A percentile compares a stretch with the other conserved stretches of the same genome.
Conservation (phyloP, 2,329 filamentous ascomycete species). For the Coniochaeta sp. region DNA sequence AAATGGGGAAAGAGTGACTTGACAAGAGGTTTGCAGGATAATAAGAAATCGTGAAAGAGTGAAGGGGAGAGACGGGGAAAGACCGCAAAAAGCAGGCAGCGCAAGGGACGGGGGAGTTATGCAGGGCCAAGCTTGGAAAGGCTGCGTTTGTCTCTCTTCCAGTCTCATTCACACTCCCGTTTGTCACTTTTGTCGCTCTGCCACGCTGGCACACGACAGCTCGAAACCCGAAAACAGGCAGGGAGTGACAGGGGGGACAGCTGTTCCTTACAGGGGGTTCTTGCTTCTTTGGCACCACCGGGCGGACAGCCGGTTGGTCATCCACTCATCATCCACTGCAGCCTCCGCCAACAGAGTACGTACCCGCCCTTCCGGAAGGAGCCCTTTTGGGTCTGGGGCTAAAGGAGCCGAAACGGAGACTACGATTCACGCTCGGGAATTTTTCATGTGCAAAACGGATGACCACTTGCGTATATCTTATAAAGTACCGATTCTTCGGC, state of each 20-base stretch:
- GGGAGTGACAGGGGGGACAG: constrained; percentile 1
- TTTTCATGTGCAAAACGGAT: too few relatives aligned
- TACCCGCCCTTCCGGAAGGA: neutral
- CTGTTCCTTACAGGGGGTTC: too few relatives aligned
- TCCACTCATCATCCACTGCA: neutral
- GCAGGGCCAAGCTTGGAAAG: neutral
- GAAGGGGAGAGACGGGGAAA: neutral
- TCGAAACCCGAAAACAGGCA: neutral
- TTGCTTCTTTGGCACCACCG: neutral
- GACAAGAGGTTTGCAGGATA: neutral
- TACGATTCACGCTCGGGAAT: too few relatives aligned
- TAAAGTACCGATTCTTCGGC: too few relatives aligned
- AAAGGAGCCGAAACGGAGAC: neutral
- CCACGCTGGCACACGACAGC: constrained; percentile 1
- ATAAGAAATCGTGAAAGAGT: neutral
- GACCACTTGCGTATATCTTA: too few relatives aligned
- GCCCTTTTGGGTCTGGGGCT: neutral
- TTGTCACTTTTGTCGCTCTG: neutral
- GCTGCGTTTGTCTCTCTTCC: neutral
- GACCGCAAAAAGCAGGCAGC: too few relatives aligned
- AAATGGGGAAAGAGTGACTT: neutral
- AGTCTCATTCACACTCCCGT: neutral
- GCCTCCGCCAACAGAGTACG: neutral
- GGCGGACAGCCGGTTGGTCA: neutral
- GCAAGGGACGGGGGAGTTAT: neutral